These are phyloP conservation scores for Ceratocystis variospora DNA, from an alignment of 2,329 filamentous ascomycete genomes.

Conservation along the genomic window DNA sequence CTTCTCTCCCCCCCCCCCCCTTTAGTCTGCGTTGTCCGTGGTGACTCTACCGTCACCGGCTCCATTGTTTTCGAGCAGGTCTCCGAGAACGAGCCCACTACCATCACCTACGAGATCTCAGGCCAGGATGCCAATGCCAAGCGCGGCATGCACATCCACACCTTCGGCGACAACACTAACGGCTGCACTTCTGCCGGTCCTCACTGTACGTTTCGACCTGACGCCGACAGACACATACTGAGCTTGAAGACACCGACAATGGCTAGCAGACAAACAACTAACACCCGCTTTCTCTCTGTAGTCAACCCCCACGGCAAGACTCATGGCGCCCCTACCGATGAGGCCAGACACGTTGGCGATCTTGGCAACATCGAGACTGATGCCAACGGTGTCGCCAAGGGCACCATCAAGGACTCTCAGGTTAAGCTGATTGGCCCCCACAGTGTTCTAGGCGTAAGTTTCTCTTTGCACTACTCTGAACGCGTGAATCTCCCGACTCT, in stretches of 20 bases:
- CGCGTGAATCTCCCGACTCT: background rate
- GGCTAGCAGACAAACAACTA: background rate
- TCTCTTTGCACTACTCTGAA: background rate
- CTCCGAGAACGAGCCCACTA: constrained; percentile 68
- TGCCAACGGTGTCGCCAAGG: constrained; percentile 77
- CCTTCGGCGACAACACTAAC: constrained; percentile 99
- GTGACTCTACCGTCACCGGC: constrained; percentile 90
- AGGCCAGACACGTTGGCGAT: constrained; percentile 87
- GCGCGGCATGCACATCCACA: constrained; percentile 97
- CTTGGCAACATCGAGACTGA: constrained; percentile 96
- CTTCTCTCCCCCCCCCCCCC: constrained; percentile 20
- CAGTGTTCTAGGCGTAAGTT: constrained; percentile 77
- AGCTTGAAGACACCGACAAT: no score
- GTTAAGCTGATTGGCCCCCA: constrained; percentile 94
- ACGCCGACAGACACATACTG: no score
- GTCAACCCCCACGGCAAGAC: constrained; percentile 92
- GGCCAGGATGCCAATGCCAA: constrained; percentile 90
- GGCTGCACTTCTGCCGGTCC: constrained; percentile 96
- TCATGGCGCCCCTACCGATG: constrained; percentile 76
- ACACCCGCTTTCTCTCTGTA: constrained; percentile 27
- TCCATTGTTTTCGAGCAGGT: constrained; percentile 92
- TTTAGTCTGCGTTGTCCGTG: constrained; percentile 86
- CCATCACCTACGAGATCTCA: constrained; percentile 79
- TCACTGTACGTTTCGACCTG: constrained; percentile 59
- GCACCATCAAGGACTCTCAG: constrained; percentile 62